A percentile compares a stretch with the other conserved stretches of the same genome.
Conservation (phyloP, 306 rosid species). For the Boehmeria nivea region DNA sequence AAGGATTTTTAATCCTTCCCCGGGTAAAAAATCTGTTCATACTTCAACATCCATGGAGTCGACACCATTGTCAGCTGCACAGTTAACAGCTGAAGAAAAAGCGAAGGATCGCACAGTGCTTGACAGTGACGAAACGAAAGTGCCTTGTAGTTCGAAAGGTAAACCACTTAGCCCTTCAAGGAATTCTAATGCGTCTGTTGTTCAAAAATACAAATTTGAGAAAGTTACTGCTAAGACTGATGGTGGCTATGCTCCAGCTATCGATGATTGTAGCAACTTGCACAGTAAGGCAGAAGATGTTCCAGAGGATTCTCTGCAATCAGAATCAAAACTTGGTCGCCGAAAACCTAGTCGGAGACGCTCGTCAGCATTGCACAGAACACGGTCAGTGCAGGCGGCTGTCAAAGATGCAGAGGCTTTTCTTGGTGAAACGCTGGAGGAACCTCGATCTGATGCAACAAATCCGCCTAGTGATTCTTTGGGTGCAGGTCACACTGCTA, state of each 20-base stretch:
- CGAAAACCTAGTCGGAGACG: conserved; percentile 35
- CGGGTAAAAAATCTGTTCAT: conserved; percentile 38
- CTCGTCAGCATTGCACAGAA: conserved; percentile 56
- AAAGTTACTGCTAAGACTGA: conserved; percentile 38
- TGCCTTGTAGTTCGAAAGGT: conserved; percentile 19
- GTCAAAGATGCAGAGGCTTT: conserved; percentile 70
- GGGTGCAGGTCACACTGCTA: conserved; percentile 36
- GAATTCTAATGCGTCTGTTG: conserved; percentile 25
- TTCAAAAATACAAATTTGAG: conserved; percentile 27
- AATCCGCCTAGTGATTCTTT: conserved; percentile 26
- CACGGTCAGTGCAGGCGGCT: conserved; percentile 63
- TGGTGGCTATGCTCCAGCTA: conserved; percentile 30
- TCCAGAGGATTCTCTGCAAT: conserved; percentile 67
- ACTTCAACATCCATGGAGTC: conserved; percentile 32
- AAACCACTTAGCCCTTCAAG: no score
- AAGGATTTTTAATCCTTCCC: conserved; percentile 58
- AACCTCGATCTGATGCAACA: conserved; percentile 29
- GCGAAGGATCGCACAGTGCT: conserved; percentile 24
- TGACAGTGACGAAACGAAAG: conserved; percentile 24
- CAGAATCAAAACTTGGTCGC: conserved; percentile 41
- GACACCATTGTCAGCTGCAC: conserved; percentile 28
- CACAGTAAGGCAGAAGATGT: conserved; percentile 51
- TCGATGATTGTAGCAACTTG: conserved; percentile 47
- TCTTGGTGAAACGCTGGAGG: conserved; percentile 47
- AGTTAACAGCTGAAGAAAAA: conserved; percentile 23